These are phyloP conservation scores for Porcisia hertigi DNA, from an alignment of 208 protist genomes.

Conservation along the genomic window DNA sequence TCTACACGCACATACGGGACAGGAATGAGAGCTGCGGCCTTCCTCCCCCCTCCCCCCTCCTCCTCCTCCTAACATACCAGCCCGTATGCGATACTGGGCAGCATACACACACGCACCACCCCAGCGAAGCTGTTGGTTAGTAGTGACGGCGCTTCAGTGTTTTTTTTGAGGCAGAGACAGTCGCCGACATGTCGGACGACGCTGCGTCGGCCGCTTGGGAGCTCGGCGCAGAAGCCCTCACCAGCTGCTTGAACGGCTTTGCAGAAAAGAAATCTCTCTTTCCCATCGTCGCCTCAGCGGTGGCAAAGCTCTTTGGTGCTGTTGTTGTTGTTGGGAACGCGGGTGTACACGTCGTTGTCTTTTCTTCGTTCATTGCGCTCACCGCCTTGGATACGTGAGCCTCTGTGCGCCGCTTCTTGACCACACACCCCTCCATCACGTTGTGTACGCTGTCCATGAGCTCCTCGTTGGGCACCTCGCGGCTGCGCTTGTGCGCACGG, in stretches of 20 bases:
- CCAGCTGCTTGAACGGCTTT: constrained; percentile 16
- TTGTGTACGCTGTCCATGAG: constrained; percentile 21
- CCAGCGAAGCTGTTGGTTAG: not conserved
- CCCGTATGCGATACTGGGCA: not conserved
- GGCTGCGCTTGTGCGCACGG: constrained; percentile 61
- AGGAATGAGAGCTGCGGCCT: not conserved
- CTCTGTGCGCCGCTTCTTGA: constrained; percentile 37
- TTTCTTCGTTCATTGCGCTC: not conserved
- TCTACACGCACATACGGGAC: not conserved
- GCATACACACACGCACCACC: not conserved
- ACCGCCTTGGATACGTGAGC: not conserved
- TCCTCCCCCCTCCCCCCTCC: not conserved
- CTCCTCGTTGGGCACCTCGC: constrained; percentile 50
- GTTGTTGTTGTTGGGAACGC: not conserved
- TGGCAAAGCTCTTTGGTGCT: not conserved
- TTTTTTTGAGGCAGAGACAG: constrained; percentile 13
- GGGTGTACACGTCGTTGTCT: no score
- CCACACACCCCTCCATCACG: constrained; percentile 8
- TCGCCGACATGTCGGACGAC: not conserved
- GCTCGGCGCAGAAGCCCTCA: constrained; percentile 5
- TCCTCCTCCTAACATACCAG: no score
- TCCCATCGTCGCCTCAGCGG: not conserved
- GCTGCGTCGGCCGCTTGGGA: not conserved
- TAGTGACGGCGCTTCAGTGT: constrained; percentile 24
- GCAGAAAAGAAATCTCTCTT: constrained; percentile 12